Evolutionary conservation across 169 alveolate species (phyloP), one percentile per base, ranked within the genome.

Genomic region (Eimeria tenella): DNA sequence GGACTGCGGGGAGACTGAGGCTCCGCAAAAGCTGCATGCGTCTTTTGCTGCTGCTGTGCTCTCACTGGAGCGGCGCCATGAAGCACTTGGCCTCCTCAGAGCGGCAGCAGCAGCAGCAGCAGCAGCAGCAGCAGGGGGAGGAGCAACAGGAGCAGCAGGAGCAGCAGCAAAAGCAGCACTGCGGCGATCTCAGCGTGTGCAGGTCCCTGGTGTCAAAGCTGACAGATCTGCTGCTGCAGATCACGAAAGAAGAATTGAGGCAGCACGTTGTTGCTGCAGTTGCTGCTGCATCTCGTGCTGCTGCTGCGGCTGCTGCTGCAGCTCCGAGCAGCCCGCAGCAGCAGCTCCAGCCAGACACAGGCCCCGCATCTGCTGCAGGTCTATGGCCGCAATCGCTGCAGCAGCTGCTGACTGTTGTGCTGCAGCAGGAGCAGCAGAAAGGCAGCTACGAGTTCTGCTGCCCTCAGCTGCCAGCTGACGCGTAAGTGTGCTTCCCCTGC

Each of bases 31-130:
- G 86, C 86, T 42, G 86, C 86, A 75, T 75, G 86, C 86, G 86
- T 7, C 25, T 68, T 10, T 4, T 68, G 77, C 77, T 19, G 49
- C 17, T 68, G 77, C 77, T 68, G 49, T 68, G 77, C 42, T 15
- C 77, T n/a, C 86, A 75, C 65, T 75, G 86, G 86, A 52, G 86
- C 1, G 86, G 86, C 5, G 86, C 86, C 86, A 75, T 75, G 86
- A 75, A 52, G 65, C 86, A 75, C 42, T 52, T 75, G 25, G 86
- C 86, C 19, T 13, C 31, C n/a, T 5, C 25, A 10, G 86, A 15
- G 21, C n/a, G 42, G 86, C 86, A 75, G 86, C 86, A 75, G 86
- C 86, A 75, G 86, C 68, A 10, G 86, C 65, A 75, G 86, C 68
- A 75, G 65, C 50, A 75, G 65, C 68, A 42, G 63, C 42, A 75